Evolutionary conservation across 108 stramenopile species (phyloP).

Genomic region (Pseudonitzschia pungens): DNA sequence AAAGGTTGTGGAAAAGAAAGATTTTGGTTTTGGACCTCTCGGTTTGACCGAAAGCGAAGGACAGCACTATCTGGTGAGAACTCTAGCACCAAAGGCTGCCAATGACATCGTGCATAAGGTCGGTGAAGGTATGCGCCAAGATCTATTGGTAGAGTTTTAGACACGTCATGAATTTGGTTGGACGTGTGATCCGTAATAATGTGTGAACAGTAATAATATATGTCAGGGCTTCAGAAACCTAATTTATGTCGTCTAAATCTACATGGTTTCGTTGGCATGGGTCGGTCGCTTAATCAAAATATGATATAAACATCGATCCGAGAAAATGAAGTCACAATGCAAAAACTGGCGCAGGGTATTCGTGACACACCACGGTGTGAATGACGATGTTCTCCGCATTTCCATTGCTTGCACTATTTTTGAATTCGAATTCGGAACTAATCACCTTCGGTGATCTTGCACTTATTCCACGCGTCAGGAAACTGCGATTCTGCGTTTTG

Average conservation of each 20-base stretch:
- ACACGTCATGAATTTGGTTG: no score
- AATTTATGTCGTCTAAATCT: no score
- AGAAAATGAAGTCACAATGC: no score
- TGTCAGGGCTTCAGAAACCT: neutral
- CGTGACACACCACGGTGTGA: no score
- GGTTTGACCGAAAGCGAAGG: conserved; percentile 18
- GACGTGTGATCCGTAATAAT: no score
- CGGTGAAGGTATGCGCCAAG: conserved; percentile 1
- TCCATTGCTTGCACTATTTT: neutral
- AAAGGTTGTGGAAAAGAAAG: conserved; percentile 10
- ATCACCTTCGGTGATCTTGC: conserved; percentile 9
- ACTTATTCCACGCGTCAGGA: conserved; percentile 22
- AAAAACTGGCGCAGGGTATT: no score
- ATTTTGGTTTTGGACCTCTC: conserved; percentile 15
- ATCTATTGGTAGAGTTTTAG: conserved; percentile 2
- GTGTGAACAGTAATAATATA: no score
- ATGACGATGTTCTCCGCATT: no score
- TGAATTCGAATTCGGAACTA: conserved; percentile 1
- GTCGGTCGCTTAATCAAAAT: no score
- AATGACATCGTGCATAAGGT: conserved; percentile 15
- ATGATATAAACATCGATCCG: no score
- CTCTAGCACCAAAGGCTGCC: conserved; percentile 16
- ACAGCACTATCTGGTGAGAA: conserved; percentile 10
- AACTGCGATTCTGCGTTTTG: conserved; percentile 22
- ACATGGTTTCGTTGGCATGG: no score